A percentile compares a stretch with the other conserved stretches of the same genome.
phyloP scores from a whole-genome alignment of 768 basidiomycete species.

The Grammothele lineata region DNA sequence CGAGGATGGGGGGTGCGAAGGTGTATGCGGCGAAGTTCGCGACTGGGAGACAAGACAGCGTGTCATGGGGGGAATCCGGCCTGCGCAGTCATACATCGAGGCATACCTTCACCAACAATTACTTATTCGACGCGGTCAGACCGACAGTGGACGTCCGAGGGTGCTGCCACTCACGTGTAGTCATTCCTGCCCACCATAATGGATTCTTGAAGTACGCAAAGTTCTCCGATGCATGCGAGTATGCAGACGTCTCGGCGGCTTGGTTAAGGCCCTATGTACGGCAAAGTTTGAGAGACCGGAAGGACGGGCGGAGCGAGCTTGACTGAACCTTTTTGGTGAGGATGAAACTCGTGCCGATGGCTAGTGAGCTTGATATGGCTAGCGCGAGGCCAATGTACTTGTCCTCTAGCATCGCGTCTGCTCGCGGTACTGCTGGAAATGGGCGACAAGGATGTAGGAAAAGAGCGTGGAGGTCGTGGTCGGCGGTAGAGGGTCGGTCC shows the following conservation, averaged over 20 bases:
- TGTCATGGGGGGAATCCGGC: not conserved
- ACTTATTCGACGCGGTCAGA: conserved; percentile 45
- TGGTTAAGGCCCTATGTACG: conserved; percentile 80
- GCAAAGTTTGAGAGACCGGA: not conserved
- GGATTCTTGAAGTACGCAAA: conserved; percentile 85
- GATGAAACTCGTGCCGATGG: conserved; percentile 95
- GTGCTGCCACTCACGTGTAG: conserved; percentile 64
- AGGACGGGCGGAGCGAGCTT: too few species aligned
- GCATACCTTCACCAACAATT: conserved; percentile 83
- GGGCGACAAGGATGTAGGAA: too few species aligned
- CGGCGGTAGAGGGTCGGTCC: not conserved
- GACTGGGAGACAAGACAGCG: conserved; percentile 34
- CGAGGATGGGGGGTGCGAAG: conserved; percentile 95
- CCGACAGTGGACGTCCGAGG: not conserved
- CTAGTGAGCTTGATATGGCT: conserved; percentile 77
- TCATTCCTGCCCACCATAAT: conserved; percentile 97
- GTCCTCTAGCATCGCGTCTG: conserved; percentile 68
- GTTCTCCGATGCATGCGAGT: conserved; percentile 69
- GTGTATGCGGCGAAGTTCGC: conserved; percentile 96
- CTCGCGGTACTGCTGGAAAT: too few species aligned
- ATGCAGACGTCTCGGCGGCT: conserved; percentile 57
- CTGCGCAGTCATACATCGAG: conserved; percentile 12
- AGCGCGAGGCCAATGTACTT: conserved; percentile 93
- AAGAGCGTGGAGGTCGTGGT: not conserved
- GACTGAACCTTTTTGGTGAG: conserved; percentile 94